Percentiles rank a stretch among this genome's conserved stretches.
Conservation (phyloP, 108 stramenopile species). For the Mediolabrus comicus region DNA sequence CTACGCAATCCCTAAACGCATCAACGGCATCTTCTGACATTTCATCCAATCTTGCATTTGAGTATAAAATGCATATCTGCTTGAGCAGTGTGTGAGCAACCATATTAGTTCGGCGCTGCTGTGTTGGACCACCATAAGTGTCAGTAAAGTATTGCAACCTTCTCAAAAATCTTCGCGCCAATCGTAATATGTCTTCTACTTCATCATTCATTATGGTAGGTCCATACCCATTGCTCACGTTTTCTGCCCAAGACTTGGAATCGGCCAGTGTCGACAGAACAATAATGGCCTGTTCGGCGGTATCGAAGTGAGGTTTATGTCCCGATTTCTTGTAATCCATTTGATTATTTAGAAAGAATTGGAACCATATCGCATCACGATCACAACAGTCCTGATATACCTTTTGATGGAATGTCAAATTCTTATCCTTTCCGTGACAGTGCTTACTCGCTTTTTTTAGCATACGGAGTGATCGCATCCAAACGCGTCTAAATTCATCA, state of each 20-base stretch:
- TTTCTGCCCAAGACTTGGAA: conserved; percentile 3
- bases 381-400: conserved; percentile 1
- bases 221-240: background rate
- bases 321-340: conserved; percentile 2
- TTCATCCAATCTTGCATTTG: background rate
- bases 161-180: background rate
- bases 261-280: conserved; percentile 6
- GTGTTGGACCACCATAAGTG: background rate
- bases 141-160: conserved; percentile 5
- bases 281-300: background rate
- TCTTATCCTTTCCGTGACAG: background rate
- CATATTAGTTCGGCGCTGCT: background rate
- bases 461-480: conserved; percentile 8
- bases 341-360: conserved; percentile 5
- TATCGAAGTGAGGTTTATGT: conserved; percentile 5
- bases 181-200: background rate
- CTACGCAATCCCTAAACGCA: background rate
- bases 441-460: conserved; percentile 6
- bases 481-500: conserved; percentile 4
- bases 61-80: background rate
- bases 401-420: conserved; percentile 9
- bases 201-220: conserved; percentile 3
- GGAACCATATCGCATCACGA: background rate
- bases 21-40: conserved; percentile 3
- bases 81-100: conserved; percentile 4